phyloP scores from a whole-genome alignment of 768 basidiomycete species.

The Trametes gibbosa region DNA sequence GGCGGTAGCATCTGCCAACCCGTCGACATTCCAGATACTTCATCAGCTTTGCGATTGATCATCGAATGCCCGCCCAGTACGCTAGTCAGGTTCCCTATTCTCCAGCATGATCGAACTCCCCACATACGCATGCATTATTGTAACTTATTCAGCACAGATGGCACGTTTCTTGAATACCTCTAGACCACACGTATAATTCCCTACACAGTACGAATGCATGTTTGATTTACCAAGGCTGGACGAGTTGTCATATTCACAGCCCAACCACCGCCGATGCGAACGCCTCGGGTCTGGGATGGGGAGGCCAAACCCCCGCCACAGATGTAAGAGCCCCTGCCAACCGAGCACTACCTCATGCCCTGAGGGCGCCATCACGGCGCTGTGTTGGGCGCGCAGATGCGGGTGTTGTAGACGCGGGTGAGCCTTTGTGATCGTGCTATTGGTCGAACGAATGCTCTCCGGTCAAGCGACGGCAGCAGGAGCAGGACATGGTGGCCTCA shows the following conservation, averaged over 20 bases:
- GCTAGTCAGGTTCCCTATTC: background rate
- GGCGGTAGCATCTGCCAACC: background rate
- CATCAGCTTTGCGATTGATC: background rate
- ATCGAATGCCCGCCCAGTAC: background rate
- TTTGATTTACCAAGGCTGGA: no score
- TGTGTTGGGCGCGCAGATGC: background rate
- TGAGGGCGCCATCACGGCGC: no score
- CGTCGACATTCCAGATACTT: background rate
- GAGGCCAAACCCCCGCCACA: background rate
- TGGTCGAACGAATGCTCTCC: no score
- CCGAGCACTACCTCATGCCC: no score
- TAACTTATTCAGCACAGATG: constrained; percentile 8
- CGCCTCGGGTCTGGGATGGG: no score
- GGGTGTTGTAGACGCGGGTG: no score
- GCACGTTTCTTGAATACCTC: background rate
- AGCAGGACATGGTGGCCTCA: no score
- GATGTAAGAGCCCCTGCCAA: background rate
- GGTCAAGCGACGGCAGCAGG: no score
- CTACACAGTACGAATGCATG: background rate
- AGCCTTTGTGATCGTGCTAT: no score
- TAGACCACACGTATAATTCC: background rate
- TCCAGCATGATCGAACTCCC: background rate
- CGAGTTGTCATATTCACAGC: no score
- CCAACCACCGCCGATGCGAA: no score
- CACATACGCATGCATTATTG: constrained; percentile 1